Evolutionary conservation across 495 filamentous ascomycete genomes (phyloP).

Genomic region (Neurospora tetrasperma): DNA sequence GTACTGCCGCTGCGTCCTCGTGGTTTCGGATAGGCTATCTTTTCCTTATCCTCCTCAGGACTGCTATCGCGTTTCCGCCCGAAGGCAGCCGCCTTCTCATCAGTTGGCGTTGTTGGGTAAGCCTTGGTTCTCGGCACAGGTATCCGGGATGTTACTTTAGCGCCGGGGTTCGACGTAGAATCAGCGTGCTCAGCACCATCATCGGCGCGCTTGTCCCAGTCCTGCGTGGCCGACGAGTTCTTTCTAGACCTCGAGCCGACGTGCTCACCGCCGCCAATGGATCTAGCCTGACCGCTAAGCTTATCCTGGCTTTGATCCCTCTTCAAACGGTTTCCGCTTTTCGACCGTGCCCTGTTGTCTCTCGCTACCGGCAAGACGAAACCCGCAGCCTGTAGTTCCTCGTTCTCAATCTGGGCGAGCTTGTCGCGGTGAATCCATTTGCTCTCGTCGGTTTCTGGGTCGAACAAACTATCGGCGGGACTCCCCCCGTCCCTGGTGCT

Average conservation of each 20-base stretch:
- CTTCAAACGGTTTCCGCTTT: conserved; percentile 46
- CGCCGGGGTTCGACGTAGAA: conserved; percentile 25
- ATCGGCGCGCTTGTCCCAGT: conserved; percentile 35
- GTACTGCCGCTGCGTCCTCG: conserved; percentile 66
- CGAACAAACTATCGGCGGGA: conserved; percentile 46
- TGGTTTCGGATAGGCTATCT: conserved; percentile 44
- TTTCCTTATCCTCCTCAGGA: conserved; percentile 46
- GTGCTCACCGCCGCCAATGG: conserved; percentile 16
- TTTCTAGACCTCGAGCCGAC: conserved; percentile 32
- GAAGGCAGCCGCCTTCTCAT: conserved; percentile 28
- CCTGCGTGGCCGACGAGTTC: conserved; percentile 29
- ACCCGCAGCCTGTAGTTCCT: conserved; percentile 83
- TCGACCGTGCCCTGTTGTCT: conserved; percentile 18
- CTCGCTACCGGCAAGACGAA: conserved; percentile 58
- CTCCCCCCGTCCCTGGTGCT: conserved; percentile 45
- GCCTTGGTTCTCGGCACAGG: conserved; percentile 64
- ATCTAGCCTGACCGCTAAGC: conserved; percentile 16
- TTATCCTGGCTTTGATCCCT: conserved; percentile 24
- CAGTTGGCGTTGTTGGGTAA: not conserved
- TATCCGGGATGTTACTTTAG: conserved; percentile 56
- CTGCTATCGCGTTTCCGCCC: conserved; percentile 51
- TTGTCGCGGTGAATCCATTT: conserved; percentile 98
- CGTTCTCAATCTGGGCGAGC: conserved; percentile 81
- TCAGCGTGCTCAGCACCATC: conserved; percentile 63
- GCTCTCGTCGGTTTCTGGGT: conserved; percentile 36